Base-by-base conservation (phyloP, 371 early-diverging fungal species). In the Mortierella sp. region DNA sequence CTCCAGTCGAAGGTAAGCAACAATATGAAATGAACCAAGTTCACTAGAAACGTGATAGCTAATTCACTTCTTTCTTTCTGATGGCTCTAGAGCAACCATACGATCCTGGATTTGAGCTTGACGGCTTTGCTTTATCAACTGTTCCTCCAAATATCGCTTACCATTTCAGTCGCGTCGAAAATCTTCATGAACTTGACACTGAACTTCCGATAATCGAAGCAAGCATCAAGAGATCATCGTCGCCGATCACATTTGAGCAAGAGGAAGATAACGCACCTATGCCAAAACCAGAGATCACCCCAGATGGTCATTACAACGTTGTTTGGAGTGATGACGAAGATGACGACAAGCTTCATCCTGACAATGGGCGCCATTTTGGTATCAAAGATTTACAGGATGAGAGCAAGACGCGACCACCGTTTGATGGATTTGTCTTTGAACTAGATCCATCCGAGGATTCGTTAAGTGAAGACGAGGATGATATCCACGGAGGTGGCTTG, bases 341-440 rank as follows among this genome's bases (percentile, higher is more conserved):
- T 4, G 65, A 64, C 15, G 58, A 22, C 6, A 11, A 41, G n/a
- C 21, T 45, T 10, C 71, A 62, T 32, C 65, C 69, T 9, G 28
- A 62, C 2, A 72, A 69, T 19, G 75, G 72, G 22, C 66, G 58
- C 16, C 40, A 43, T 3, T 75, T 75, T 60, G 72, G 81, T 16
- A 75, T 80, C 69, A 68, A 62, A 57, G 81, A 80, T 53, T 50
- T 80, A 36, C 22, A 62, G 0, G 72, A 80, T 24, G 68, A 68
- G 19, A 57, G 41, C 40, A 80, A 69, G 55, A 57, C 64, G 4
- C 69, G 57, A 15, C 75, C 75, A 24, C 75, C 81, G 1, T 80
- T 75, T 69, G 75, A 80, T 50, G 81, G 75, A n/a, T 80, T 80
- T 41, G 22, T 62, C 21, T 80, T 80, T 55, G 75, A 80, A 16